Percentiles rank a stretch among this genome's conserved stretches.
phyloP scores from a whole-genome alignment of 345 rosid species.

The Gossypium longicalyx region DNA sequence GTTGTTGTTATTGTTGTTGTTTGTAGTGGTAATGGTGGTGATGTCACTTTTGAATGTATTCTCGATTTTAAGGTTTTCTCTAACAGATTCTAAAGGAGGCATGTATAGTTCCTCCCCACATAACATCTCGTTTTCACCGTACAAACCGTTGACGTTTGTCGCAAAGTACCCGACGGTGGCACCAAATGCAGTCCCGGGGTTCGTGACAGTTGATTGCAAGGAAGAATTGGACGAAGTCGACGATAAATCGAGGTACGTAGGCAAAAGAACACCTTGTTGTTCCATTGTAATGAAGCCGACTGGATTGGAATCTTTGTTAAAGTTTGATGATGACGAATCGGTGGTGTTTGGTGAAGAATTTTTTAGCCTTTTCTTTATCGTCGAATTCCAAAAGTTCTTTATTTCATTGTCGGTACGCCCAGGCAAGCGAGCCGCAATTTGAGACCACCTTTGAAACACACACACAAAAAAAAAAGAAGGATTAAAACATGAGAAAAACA shows the following conservation, averaged over 20 bases:
- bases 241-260: constrained; percentile 38
- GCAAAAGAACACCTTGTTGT: constrained; percentile 37
- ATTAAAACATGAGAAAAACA: background rate
- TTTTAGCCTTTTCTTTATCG: constrained; percentile 84
- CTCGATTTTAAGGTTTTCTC: constrained; percentile 32
- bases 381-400: constrained; percentile 97
- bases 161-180: constrained; percentile 23
- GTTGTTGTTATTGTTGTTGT: background rate
- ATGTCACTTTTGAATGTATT: constrained; percentile 8
- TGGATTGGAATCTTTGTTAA: constrained; percentile 12
- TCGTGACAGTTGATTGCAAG: constrained; percentile 31
- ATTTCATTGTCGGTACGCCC: constrained; percentile 98
- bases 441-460: constrained; percentile 81
- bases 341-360: constrained; percentile 62
- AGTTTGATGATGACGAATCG: constrained; percentile 55
- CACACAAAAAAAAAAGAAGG: background rate
- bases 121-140: constrained; percentile 25
- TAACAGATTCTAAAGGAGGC: constrained; percentile 56
- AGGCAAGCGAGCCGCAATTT: constrained; percentile 91
- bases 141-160: constrained; percentile 26
- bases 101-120: constrained; percentile 38
- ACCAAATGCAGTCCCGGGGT: constrained; percentile 29
- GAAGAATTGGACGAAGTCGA: constrained; percentile 30
- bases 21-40: background rate
- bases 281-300: constrained; percentile 37